These are phyloP conservation scores for Tolypocladium nubicola DNA, from an alignment of 2,329 filamentous ascomycete species.

Conservation along the genomic window DNA sequence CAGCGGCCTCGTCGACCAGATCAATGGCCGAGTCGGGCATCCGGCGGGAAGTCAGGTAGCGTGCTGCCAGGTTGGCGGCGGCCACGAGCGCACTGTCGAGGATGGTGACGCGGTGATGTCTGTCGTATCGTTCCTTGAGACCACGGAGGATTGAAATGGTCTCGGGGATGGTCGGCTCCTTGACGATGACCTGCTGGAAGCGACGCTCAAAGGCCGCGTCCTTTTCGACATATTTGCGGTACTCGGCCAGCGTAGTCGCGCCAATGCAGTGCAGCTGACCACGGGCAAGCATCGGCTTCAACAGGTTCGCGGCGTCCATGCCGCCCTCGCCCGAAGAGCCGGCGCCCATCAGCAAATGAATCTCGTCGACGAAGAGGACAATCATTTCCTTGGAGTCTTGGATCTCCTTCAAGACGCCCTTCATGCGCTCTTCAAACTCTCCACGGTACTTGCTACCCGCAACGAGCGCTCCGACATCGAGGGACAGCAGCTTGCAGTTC, in stretches of 20 bases:
- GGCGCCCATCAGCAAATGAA: slow-evolving; percentile 96
- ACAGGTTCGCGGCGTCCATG: slow-evolving; percentile 95
- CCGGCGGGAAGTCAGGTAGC: slow-evolving; percentile 83
- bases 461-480: slow-evolving; percentile 90
- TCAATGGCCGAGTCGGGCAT: slow-evolving; percentile 96
- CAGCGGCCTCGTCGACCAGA: slow-evolving; percentile 89
- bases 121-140: slow-evolving; percentile 95
- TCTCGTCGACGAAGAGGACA: slow-evolving; percentile 96
- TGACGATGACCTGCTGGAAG: slow-evolving; percentile 96
- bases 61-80: slow-evolving; percentile 80
- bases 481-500: slow-evolving; percentile 83
- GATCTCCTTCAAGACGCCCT: slow-evolving; percentile 96
- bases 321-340: slow-evolving; percentile 90
- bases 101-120: slow-evolving; percentile 96
- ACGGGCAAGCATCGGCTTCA: slow-evolving; percentile 96
- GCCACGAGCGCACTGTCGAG: slow-evolving; percentile 88
- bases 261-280: slow-evolving; percentile 97
- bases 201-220: slow-evolving; percentile 95
- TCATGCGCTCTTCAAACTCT: slow-evolving; percentile 99
- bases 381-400: slow-evolving; percentile 92
- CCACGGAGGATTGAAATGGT: slow-evolving; percentile 97
- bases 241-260: slow-evolving; percentile 88
- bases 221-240: slow-evolving; percentile 98
- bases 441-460: slow-evolving; percentile 97
- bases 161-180: slow-evolving; percentile 80